A percentile compares a stretch with the other conserved stretches of the same genome.
phyloP scores from a whole-genome alignment of 345 rosid species.

The Sisymbrium irio region DNA sequence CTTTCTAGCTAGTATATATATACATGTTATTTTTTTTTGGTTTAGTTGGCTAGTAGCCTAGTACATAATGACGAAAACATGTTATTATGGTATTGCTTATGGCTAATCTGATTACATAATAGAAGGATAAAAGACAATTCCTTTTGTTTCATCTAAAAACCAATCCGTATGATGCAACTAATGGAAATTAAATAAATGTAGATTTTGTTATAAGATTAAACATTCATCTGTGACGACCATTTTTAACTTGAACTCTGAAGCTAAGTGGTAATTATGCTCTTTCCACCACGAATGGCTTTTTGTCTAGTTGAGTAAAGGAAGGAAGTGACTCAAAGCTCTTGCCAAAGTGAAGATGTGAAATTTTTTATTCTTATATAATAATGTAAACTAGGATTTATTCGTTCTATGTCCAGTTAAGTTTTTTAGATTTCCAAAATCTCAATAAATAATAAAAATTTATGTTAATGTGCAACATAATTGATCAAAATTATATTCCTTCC shows the following conservation, averaged over 20 bases:
- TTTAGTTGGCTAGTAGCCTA: not conserved
- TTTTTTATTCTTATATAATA: not conserved
- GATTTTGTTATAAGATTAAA: not conserved
- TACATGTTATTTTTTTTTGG: not conserved
- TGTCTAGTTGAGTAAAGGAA: constrained; percentile 34
- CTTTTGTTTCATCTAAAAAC: too few species aligned
- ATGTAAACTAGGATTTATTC: too few species aligned
- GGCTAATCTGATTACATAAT: not conserved
- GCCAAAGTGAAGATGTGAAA: constrained; percentile 13
- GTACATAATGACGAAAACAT: not conserved
- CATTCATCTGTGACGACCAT: constrained; percentile 11
- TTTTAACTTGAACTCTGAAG: constrained; percentile 10
- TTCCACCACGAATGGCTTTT: constrained; percentile 36
- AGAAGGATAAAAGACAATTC: not conserved
- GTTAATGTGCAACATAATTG: too few species aligned
- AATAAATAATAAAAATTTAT: too few species aligned
- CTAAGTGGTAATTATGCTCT: constrained; percentile 28
- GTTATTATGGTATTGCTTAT: not conserved
- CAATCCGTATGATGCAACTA: not conserved
- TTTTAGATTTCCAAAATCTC: too few species aligned
- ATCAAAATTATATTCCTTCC: too few species aligned
- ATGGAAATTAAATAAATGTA: not conserved
- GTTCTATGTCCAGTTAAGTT: too few species aligned
- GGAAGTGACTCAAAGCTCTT: constrained; percentile 34
- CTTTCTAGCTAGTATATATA: constrained; percentile 15